Conservation (phyloP, 1,284 basidiomycete species). For the Trichosporon sp. region DNA sequence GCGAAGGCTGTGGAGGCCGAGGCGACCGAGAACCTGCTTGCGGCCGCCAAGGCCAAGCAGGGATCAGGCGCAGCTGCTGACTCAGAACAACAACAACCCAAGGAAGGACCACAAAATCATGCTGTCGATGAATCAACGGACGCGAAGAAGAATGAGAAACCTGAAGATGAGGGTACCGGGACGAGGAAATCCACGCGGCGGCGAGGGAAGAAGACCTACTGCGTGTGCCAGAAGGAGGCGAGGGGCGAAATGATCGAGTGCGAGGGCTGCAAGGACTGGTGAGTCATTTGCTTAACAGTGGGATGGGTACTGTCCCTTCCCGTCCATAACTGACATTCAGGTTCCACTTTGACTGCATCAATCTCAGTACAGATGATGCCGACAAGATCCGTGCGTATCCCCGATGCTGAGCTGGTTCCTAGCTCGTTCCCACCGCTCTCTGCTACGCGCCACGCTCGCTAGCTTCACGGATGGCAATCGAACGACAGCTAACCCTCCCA, state of each 20-base stretch:
- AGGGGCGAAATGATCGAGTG: slow-evolving; percentile 54
- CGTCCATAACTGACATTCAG: slow-evolving; percentile 28
- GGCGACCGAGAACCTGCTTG: slow-evolving; percentile 36
- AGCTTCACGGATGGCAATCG: not conserved
- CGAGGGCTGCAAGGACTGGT: slow-evolving; percentile 51
- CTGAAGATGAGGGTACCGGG: not conserved
- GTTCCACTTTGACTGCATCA: slow-evolving; percentile 52
- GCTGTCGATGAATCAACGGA: not conserved
- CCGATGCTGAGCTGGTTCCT: not conserved
- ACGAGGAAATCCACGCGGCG: slow-evolving; percentile 24
- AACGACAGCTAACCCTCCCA: slow-evolving; percentile 25
- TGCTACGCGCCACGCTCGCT: not conserved
- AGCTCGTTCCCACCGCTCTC: slow-evolving; percentile 6
- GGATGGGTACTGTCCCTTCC: not conserved
- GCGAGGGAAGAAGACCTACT: slow-evolving; percentile 38
- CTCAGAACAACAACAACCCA: not conserved
- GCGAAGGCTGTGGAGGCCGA: slow-evolving; percentile 41
- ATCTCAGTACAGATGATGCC: slow-evolving; percentile 40
- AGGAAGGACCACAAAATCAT: not conserved
- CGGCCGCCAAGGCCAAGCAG: slow-evolving; percentile 16
- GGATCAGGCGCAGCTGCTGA: not conserved
- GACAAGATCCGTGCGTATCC: slow-evolving; percentile 48
- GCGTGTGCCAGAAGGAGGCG: slow-evolving; percentile 42
- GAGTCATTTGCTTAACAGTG: slow-evolving; percentile 24
- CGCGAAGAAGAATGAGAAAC: slow-evolving; percentile 15